These are phyloP conservation scores for Geranium incanum DNA, from an alignment of 441 rosid species.

Conservation along the genomic window DNA sequence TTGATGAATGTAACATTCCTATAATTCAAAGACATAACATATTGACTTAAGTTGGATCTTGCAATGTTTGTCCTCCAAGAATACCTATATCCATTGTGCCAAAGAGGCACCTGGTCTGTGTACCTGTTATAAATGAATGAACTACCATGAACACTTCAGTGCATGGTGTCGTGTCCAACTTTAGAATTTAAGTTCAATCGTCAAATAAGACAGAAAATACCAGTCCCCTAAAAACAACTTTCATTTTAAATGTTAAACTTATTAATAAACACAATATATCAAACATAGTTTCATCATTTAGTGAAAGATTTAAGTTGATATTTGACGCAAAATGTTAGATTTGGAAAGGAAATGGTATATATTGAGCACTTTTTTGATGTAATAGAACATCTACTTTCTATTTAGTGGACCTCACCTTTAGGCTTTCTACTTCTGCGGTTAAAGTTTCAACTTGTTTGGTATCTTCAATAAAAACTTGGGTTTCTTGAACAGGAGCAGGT, in stretches of 20 bases:
- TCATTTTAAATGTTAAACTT: neutral
- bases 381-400: neutral
- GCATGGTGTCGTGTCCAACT: no score
- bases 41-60: neutral
- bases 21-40: neutral
- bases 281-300: neutral
- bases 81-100: neutral
- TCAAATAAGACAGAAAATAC: neutral
- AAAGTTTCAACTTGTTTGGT: constrained; percentile 36
- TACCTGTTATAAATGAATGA: neutral
- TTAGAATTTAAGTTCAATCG: no score
- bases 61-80: neutral
- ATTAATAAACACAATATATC: neutral
- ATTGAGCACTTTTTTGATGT: no score
- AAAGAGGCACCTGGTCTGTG: neutral
- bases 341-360: neutral
- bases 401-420: constrained; percentile 42
- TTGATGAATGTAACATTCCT: neutral
- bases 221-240: neutral
- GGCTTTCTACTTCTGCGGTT: constrained; percentile 40
- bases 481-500: constrained; percentile 27
- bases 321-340: neutral
- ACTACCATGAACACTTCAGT: no score
- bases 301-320: neutral
- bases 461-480: constrained; percentile 27